Evolutionary conservation across 202 grass and related monocot species (phyloP), one percentile per base, ranked within the genome.

Genomic region (Zizania palustris): DNA sequence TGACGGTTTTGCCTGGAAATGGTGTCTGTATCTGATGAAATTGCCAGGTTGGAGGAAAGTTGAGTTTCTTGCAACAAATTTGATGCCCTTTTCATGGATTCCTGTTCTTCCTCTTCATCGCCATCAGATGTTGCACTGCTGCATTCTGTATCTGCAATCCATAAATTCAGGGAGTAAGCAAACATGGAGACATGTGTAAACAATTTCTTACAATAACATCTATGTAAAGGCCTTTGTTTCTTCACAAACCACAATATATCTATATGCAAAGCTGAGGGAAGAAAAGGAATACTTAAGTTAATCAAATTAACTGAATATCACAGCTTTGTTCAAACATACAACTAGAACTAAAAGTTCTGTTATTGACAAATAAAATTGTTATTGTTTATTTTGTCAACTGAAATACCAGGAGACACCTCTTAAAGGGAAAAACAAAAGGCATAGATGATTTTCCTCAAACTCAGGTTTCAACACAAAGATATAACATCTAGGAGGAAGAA

Each of bases 71-170:
- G 22, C 7, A 28, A 12, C 4, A 6, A 33, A 36, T 50, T 35
- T 19, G 43, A 73, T 42, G 34, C 15, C 40, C 50, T 28, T 21
- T 6, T 43, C 53, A 67, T 45, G 1, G 50, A 40, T 65, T 28
- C 11, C 16, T 36, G 28, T 3, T 4, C 19, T n/a, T 69, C 63
- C 41, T 68, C 53, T 9, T 56, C 33, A 50, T 73, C 7, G 2
- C 46, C 67, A 78, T 66, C 68, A 60, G 82, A 72, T 45, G 59
- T 12, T 1, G 19, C 22, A 16, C 20, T 9, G n/a, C 84, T 76
- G 22, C 28, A 28, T 36, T 48, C 39, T 58, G 45, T 67, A 51
- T 65, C 86, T 88, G 76, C 76, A 80, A 78, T 63, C 49, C 38
- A n/a, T 14, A 38, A 54, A 38, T 34, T 62, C 12, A 60, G 16